These are phyloP conservation scores for Phytophthora pini DNA, from an alignment of 352 stramenopile species.

Conservation along the genomic window DNA sequence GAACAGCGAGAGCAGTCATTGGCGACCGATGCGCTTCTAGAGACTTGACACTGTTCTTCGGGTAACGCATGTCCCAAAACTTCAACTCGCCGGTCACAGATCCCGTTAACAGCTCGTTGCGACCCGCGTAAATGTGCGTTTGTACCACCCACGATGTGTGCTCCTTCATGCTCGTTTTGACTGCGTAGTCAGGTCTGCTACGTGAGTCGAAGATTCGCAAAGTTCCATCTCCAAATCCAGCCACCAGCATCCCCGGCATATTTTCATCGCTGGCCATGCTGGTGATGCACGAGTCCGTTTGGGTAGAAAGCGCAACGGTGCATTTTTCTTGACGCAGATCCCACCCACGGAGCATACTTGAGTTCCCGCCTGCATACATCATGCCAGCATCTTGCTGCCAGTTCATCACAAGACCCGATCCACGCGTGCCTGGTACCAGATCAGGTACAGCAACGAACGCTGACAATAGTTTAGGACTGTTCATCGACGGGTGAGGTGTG, in stretches of 20 bases:
- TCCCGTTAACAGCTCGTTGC: slow-evolving; percentile 93
- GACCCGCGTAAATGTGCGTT: slow-evolving; percentile 77
- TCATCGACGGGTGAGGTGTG: slow-evolving; percentile 45
- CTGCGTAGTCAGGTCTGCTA: slow-evolving; percentile 70
- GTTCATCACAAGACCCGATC: slow-evolving; percentile 95
- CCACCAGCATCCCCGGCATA: slow-evolving; percentile 86
- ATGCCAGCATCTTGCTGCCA: slow-evolving; percentile 94
- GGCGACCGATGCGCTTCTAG: slow-evolving; percentile 92
- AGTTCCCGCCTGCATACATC: slow-evolving; percentile 95
- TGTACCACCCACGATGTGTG: slow-evolving; percentile 97
- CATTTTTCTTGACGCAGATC: slow-evolving; percentile 94
- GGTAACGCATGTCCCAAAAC: slow-evolving; percentile 96
- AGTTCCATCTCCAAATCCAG: slow-evolving; percentile 94
- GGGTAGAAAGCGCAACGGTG: slow-evolving; percentile 80
- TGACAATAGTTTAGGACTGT: slow-evolving; percentile 85
- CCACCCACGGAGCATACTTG: slow-evolving; percentile 93
- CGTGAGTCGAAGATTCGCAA: slow-evolving; percentile 96
- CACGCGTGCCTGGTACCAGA: slow-evolving; percentile 88
- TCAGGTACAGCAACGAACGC: slow-evolving; percentile 95
- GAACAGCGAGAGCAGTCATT: slow-evolving; percentile 97
- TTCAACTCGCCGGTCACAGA: slow-evolving; percentile 96
- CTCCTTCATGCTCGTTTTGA: slow-evolving; percentile 85
- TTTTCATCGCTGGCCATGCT: slow-evolving; percentile 84
- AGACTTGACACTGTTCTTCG: slow-evolving; percentile 81
- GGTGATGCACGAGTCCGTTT: slow-evolving; percentile 92